These are phyloP conservation scores for Cryphonectria japonica DNA, from an alignment of 2,329 filamentous ascomycete genomes.

Conservation along the genomic window DNA sequence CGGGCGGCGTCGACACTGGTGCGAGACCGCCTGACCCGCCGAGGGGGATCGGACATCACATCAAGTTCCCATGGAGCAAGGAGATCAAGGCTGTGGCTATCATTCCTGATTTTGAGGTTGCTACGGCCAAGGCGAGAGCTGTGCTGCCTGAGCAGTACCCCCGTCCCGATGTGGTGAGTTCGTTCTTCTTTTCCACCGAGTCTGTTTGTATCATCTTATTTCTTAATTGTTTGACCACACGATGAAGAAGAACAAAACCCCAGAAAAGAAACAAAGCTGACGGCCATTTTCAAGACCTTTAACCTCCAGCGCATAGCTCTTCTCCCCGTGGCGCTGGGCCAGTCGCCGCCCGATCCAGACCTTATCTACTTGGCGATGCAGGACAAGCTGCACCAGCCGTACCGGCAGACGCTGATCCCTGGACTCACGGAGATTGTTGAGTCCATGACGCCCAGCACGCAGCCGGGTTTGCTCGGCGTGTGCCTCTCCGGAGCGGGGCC, in stretches of 20 bases:
- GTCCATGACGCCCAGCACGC: conserved; percentile 84
- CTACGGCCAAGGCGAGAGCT: conserved; percentile 87
- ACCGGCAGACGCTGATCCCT: conserved; percentile 88
- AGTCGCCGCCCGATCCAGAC: conserved; percentile 87
- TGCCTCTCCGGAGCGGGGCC: conserved; percentile 94
- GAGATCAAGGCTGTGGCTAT: conserved; percentile 98
- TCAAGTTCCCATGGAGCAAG: conserved; percentile 90
- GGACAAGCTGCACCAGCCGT: conserved; percentile 96
- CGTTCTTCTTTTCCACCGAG: background rate
- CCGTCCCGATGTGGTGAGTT: conserved; percentile 76
- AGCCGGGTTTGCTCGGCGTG: conserved; percentile 88
- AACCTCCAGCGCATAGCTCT: conserved; percentile 94
- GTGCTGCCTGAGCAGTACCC: conserved; percentile 83
- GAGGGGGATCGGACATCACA: conserved; percentile 89
- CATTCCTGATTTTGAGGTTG: conserved; percentile 93
- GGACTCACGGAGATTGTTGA: conserved; percentile 88
- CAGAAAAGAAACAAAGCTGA: conserved; percentile 2
- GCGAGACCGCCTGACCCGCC: conserved; percentile 87
- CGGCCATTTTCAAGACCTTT: conserved; percentile 63
- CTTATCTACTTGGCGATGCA: conserved; percentile 99
- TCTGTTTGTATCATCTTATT: background rate
- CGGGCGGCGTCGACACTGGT: conserved; percentile 89
- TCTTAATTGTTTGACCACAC: no score
- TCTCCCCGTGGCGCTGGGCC: conserved; percentile 84
- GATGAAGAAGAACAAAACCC: no score